Conservation (phyloP, 805 yeast species). For the Barnettozyma salicaria region DNA sequence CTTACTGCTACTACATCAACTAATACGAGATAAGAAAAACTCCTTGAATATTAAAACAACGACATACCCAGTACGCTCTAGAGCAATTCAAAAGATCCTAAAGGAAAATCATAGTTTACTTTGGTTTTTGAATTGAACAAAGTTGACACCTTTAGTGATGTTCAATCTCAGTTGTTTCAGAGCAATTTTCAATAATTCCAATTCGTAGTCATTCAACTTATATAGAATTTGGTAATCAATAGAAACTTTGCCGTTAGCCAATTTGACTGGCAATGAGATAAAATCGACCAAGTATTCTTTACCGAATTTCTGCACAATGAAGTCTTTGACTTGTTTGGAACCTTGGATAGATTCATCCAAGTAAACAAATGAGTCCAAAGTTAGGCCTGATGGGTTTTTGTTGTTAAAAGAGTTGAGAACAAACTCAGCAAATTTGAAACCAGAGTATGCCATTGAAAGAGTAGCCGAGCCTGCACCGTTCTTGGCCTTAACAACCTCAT, state of each 20-base stretch:
- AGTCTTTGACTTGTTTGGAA: slow-evolving; percentile 18
- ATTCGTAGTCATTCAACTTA: slow-evolving; percentile 45
- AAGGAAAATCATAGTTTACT: slow-evolving; percentile 18
- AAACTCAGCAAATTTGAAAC: slow-evolving; percentile 65
- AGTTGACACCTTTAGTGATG: slow-evolving; percentile 53
- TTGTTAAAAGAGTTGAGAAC: slow-evolving; percentile 7
- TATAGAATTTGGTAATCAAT: slow-evolving; percentile 50
- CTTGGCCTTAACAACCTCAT: slow-evolving; percentile 93
- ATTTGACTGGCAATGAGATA: slow-evolving; percentile 59
- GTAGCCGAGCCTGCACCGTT: slow-evolving; percentile 95
- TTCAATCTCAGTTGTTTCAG: slow-evolving; percentile 48
- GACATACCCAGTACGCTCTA: slow-evolving; percentile 1
- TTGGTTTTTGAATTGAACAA: slow-evolving; percentile 29
- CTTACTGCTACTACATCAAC: too few relatives aligned
- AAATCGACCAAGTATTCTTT: slow-evolving; percentile 28
- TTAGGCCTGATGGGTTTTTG: slow-evolving; percentile 20
- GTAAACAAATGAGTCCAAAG: slow-evolving; percentile 48
- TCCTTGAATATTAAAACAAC: too few relatives aligned
- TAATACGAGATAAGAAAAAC: too few relatives aligned
- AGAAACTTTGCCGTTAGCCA: slow-evolving; percentile 51
- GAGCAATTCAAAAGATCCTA: background rate
- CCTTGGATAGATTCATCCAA: slow-evolving; percentile 34
- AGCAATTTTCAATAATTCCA: slow-evolving; percentile 49
- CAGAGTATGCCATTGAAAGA: slow-evolving; percentile 93
- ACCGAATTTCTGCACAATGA: slow-evolving; percentile 18